A percentile compares a stretch with the other conserved stretches of the same genome.
phyloP scores from a whole-genome alignment of 495 filamentous ascomycete genomes.

The Penicillium canescens region DNA sequence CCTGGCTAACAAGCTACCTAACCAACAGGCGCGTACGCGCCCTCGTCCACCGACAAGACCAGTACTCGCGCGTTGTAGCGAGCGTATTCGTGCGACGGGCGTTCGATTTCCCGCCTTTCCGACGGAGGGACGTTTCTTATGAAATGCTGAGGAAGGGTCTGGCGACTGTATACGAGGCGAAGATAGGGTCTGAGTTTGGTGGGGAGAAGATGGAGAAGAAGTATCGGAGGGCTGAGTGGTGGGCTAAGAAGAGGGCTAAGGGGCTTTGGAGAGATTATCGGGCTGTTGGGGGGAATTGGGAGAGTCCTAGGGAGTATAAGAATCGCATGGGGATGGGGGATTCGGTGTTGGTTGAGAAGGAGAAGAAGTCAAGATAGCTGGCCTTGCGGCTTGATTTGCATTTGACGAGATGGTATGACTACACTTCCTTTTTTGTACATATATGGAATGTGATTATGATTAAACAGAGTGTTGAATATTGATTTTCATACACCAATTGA shows the following conservation, averaged over 20 bases:
- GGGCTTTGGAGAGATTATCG: constrained; percentile 77
- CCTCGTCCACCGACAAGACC: constrained; percentile 78
- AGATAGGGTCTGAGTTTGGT: constrained; percentile 85
- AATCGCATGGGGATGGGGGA: constrained; percentile 53
- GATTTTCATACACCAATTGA: constrained; percentile 19
- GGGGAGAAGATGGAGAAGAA: constrained; percentile 56
- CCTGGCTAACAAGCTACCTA: constrained; percentile 76
- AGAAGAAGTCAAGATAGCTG: constrained; percentile 24
- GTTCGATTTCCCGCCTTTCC: constrained; percentile 54
- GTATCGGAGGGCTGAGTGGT: constrained; percentile 71
- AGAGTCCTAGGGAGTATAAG: constrained; percentile 89
- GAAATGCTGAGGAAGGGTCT: constrained; percentile 84
- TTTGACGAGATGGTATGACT: constrained; percentile 13
- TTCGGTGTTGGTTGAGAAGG: constrained; percentile 33
- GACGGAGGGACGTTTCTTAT: constrained; percentile 77
- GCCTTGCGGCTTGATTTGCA: constrained; percentile 10
- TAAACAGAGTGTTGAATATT: background rate
- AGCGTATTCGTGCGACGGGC: constrained; percentile 74
- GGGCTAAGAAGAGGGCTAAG: constrained; percentile 64
- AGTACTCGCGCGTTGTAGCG: constrained; percentile 88
- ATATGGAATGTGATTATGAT: background rate
- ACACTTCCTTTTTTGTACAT: constrained; percentile 5
- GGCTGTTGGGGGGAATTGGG: constrained; percentile 39
- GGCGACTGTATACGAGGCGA: constrained; percentile 91
- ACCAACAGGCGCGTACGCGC: constrained; percentile 72